Percentiles rank a stretch among this genome's conserved stretches.
Conservation (phyloP, 2,329 filamentous ascomycete genomes). For the Ceratocystis lukuohia region DNA sequence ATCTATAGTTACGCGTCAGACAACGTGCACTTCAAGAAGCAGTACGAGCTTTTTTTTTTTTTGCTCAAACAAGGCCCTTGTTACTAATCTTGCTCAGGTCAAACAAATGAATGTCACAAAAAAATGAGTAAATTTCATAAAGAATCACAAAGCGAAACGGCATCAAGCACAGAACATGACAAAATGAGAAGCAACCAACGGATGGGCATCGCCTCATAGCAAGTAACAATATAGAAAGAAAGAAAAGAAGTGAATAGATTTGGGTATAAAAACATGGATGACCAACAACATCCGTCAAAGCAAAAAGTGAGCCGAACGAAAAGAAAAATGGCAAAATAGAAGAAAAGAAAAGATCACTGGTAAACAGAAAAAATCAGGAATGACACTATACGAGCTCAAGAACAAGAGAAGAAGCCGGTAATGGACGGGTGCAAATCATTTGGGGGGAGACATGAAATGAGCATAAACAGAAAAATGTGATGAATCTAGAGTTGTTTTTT, state of each 20-base stretch:
- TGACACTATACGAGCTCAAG: not conserved
- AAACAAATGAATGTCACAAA: not conserved
- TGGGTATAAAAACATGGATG: constrained; percentile 7
- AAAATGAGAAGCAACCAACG: not conserved
- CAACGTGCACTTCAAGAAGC: not conserved
- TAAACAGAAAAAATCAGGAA: not conserved
- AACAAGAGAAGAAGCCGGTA: not conserved
- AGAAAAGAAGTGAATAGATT: constrained; percentile 9
- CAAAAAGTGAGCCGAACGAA: constrained; percentile 15
- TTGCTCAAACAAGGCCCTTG: too few relatives aligned
- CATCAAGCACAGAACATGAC: constrained; percentile 7
- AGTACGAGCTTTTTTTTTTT: not conserved
- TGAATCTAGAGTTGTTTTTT: not conserved
- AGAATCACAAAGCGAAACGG: not conserved
- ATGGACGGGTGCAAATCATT: constrained; percentile 3
- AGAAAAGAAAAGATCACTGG: not conserved
- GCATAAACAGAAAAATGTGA: not conserved
- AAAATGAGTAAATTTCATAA: not conserved
- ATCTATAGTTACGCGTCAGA: not conserved
- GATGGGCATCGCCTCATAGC: not conserved
- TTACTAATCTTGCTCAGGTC: too few relatives aligned
- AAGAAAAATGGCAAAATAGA: constrained; percentile 17
- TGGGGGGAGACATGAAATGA: constrained; percentile 14
- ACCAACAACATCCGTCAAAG: constrained; percentile 15
- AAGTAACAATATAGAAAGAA: constrained; percentile 3